A percentile compares a stretch with the other conserved stretches of the same genome.
phyloP scores from a whole-genome alignment of 2,329 filamentous ascomycete genomes.

The Fusarium setosum region DNA sequence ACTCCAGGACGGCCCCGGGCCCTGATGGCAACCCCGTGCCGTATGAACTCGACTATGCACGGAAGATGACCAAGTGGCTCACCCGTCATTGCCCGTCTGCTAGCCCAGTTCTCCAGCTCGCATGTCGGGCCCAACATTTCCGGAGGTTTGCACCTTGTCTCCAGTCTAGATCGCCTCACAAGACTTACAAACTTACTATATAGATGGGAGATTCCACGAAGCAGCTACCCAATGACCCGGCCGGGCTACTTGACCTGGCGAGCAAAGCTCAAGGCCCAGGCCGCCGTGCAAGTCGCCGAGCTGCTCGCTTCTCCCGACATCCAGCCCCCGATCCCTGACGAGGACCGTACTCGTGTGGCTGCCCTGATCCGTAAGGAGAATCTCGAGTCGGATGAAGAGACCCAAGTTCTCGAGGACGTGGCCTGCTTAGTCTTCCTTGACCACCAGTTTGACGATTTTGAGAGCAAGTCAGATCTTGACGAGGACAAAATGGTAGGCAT shows the following conservation, averaged over 20 bases:
- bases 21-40: slow-evolving; percentile 62
- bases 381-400: slow-evolving; percentile 68
- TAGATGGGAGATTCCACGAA: slow-evolving; percentile 83
- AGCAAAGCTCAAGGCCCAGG: slow-evolving; percentile 76
- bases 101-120: slow-evolving; percentile 75
- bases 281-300: slow-evolving; percentile 64
- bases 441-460: slow-evolving; percentile 86
- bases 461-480: slow-evolving; percentile 71
- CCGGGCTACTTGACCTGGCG: slow-evolving; percentile 86
- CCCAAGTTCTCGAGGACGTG: slow-evolving; percentile 84
- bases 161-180: neutral
- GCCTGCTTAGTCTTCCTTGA: slow-evolving; percentile 90
- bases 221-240: slow-evolving; percentile 78
- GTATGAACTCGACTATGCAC: slow-evolving; percentile 86
- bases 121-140: slow-evolving; percentile 87
- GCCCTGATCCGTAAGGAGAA: slow-evolving; percentile 84
- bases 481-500: slow-evolving; percentile 82
- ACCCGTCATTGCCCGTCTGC: slow-evolving; percentile 68
- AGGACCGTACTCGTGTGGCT: slow-evolving; percentile 71
- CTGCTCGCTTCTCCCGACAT: slow-evolving; percentile 57
- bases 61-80: slow-evolving; percentile 83
- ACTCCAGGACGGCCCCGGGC: slow-evolving; percentile 53
- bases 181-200: neutral
- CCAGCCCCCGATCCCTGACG: slow-evolving; percentile 52
- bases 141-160: slow-evolving; percentile 60